Conservation (phyloP, 2,329 filamentous ascomycete species). For the Colletotrichum sp. region DNA sequence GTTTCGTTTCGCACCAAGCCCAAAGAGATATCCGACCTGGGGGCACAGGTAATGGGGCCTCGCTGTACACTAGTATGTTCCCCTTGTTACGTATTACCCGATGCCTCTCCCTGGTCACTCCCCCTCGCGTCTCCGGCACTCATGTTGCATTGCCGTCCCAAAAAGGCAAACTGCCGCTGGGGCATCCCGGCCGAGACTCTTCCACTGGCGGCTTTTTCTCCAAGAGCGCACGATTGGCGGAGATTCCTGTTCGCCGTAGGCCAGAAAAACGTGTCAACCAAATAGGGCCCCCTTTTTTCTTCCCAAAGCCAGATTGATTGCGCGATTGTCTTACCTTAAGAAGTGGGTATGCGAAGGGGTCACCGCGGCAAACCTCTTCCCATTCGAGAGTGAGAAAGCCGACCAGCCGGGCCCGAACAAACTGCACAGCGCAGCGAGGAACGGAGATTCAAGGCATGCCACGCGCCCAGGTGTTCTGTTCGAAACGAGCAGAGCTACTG, state of each 20-base stretch:
- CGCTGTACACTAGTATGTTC: neutral
- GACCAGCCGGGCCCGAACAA: neutral
- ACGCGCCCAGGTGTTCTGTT: neutral
- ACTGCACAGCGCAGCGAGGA: neutral
- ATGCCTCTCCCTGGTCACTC: neutral
- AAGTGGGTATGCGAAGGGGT: neutral
- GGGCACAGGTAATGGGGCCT: neutral
- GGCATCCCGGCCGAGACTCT: neutral
- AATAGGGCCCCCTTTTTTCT: neutral
- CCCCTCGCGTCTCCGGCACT: neutral
- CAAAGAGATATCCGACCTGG: neutral
- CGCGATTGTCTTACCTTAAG: neutral
- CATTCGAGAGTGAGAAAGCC: neutral
- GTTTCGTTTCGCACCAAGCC: neutral
- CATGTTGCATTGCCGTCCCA: neutral
- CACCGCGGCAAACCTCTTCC: neutral
- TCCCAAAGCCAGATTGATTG: neutral
- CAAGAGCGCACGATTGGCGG: slow-evolving; percentile 1
- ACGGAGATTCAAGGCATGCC: neutral
- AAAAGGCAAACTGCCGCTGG: neutral
- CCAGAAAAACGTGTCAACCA: neutral
- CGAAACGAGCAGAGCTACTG: neutral
- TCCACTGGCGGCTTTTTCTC: neutral
- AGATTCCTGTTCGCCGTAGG: neutral
- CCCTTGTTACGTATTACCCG: neutral